These are phyloP conservation scores for Chenopodium berlandieri DNA, from an alignment of 148 eudicot genomes.

Conservation along the genomic window DNA sequence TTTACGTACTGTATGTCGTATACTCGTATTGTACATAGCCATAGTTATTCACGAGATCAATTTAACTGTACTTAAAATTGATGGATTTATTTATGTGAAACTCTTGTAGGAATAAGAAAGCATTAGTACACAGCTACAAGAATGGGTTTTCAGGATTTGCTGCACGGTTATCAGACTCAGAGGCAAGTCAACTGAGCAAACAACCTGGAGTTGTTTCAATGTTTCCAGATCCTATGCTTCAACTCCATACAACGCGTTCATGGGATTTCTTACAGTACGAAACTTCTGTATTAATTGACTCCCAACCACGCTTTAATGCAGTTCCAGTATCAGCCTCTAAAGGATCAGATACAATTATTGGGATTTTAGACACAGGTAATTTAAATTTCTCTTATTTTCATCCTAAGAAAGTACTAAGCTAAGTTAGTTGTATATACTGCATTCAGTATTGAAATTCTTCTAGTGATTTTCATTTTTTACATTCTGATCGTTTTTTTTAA, in stretches of 20 bases:
- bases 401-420: background rate
- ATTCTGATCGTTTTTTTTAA: too few species aligned
- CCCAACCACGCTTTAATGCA: conserved; percentile 14
- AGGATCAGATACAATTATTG: conserved; percentile 50
- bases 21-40: background rate
- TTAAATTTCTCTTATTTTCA: background rate
- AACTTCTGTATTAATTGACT: conserved; percentile 33
- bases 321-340: conserved; percentile 13
- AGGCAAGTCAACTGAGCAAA: conserved; percentile 43
- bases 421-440: background rate
- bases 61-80: background rate
- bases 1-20: too few species aligned
- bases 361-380: conserved; percentile 69
- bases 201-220: conserved; percentile 69
- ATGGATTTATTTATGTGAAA: too few species aligned
- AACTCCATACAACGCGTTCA: conserved; percentile 70
- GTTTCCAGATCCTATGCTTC: conserved; percentile 55
- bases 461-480: too few species aligned
- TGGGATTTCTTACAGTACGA: conserved; percentile 65
- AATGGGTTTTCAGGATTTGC: conserved; percentile 72
- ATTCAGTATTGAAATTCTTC: too few species aligned
- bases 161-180: conserved; percentile 45
- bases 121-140: conserved; percentile 49
- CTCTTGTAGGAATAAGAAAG: conserved; percentile 40
- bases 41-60: background rate